Evolutionary conservation across 2,329 filamentous ascomycete species (phyloP), one percentile per base, ranked within the genome.

Genomic region (Diplodia scrobiculata): DNA sequence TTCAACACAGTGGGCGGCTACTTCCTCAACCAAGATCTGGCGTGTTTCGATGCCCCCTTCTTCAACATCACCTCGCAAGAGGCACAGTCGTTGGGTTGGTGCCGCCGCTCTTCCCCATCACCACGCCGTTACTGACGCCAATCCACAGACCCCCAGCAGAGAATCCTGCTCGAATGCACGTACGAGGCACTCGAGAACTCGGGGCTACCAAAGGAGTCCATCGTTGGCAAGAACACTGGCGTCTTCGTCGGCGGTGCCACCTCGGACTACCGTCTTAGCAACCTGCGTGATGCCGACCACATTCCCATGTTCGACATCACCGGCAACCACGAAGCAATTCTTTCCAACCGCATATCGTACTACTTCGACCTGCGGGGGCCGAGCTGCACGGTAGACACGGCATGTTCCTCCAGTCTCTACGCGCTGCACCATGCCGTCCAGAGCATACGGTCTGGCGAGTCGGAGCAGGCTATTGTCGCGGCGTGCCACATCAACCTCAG

Each of bases 341-440:
- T 74, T 51, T 70, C 74, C 0, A 75, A 75, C 64, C 69, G 73
- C 0, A 71, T 77, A 11, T 72, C 70, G 0, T 72, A 73, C 53
- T 73, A 74, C 60, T 76, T 75, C 48, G 73, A 75, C 50, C 55
- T 73, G 0, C 67, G 70, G 6, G 75, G 75, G 1, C 74, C 75
- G 2, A 73, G 71, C 36, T 68, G 72, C 13, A 74, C 74, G 0
- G 60, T 77, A 0, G 74, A 77, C 47, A 76, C 75, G 5, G 75
- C 74, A 1, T 77, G 75, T 48, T 75, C 74, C 4, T 72, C 71
- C 17, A 70, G 68, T 32, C 62, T 76, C 17, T 70, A 72, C 7
- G 74, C 73, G 0, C 34, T 76, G 5, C 73, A 77, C 50, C 67
- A 68, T 9, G 75, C 73, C 3, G 73, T 73, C 59, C 72, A 75